Evolutionary conservation across 805 yeast species (phyloP).

Genomic region (Candida krabiensis): DNA sequence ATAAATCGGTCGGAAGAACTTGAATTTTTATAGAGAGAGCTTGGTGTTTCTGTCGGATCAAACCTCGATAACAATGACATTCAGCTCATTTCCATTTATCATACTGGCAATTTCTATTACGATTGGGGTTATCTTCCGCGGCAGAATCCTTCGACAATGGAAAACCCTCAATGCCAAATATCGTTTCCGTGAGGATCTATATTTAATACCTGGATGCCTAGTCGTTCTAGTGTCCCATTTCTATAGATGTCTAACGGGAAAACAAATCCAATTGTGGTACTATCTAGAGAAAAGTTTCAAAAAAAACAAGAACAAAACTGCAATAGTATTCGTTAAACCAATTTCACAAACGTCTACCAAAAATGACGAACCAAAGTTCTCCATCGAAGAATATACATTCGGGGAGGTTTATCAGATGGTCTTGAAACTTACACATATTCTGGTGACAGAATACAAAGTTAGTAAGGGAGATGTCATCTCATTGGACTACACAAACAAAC

Average conservation of each 20-base stretch:
- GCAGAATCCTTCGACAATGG: too few relatives aligned
- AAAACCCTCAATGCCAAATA: conserved; percentile 48
- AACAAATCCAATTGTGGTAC: conserved; percentile 67
- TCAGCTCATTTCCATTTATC: too few relatives aligned
- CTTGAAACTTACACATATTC: conserved; percentile 62
- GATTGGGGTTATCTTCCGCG: too few relatives aligned
- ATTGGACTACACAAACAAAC: conserved; percentile 77
- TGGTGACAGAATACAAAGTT: conserved; percentile 64
- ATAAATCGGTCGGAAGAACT: too few relatives aligned
- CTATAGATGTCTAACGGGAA: conserved; percentile 32
- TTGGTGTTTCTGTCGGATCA: too few relatives aligned
- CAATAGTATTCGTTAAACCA: conserved; percentile 64
- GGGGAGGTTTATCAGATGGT: conserved; percentile 65
- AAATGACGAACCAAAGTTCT: conserved; percentile 55
- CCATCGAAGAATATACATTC: conserved; percentile 65
- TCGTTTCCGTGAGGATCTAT: conserved; percentile 51
- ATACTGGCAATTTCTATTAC: too few relatives aligned
- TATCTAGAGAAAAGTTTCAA: conserved; percentile 56
- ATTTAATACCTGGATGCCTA: conserved; percentile 46
- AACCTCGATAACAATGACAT: too few relatives aligned
- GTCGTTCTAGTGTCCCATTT: conserved; percentile 42
- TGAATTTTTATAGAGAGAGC: too few relatives aligned
- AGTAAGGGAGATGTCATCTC: conserved; percentile 69
- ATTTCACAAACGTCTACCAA: conserved; percentile 36
- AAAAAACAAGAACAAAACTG: conserved; percentile 49